Evolutionary conservation across 805 yeast species (phyloP), one percentile per base, ranked within the genome.

Genomic region (Pichia insulana): DNA sequence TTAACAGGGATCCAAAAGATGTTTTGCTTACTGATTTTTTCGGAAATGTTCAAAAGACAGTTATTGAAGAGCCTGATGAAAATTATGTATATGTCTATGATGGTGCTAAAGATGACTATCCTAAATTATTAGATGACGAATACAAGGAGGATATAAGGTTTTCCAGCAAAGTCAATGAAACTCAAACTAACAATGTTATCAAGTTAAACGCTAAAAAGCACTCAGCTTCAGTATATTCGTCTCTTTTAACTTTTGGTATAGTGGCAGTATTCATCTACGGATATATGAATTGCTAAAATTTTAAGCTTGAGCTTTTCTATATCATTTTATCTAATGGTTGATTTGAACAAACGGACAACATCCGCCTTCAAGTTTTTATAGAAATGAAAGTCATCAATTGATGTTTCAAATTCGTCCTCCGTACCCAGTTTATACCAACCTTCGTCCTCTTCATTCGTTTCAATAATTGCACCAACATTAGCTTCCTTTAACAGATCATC

Each of bases 1-100:
- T 77, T 62, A 60, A 72, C 35, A 72, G 94, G 53, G 75, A 83
- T 48, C 66, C 79, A 36, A 64, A 71, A 3, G 76, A 83, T 34
- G 95, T 88, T 4, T 64, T 77, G 41, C 73, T 92, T 50, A 89
- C 97, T 0, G 97, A 92, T 58, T 92, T 92, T 59, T 89, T 92
- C 53, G 98, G 97, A 2, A 87, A 87, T 52, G 83, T 88, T 17
- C 96, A 88, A 60, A 77, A 80, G 42, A 83, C 84, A 2, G 71
- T 83, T 3, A 62, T 78, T n/a, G 65, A 60, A 5, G 46, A 43
- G 17, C 46, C 46, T 7, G 33, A 26, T 39, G 46, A 43, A 4
- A 40, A 43, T 35, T 39, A 16, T 13, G 12, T 43, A 1, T 43
- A 43, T 17, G 37, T 43, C 10, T 43, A 43, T 30, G 46, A 43